These are phyloP conservation scores for Nothophoma quercina DNA, from an alignment of 2,329 filamentous ascomycete genomes.

Conservation along the genomic window DNA sequence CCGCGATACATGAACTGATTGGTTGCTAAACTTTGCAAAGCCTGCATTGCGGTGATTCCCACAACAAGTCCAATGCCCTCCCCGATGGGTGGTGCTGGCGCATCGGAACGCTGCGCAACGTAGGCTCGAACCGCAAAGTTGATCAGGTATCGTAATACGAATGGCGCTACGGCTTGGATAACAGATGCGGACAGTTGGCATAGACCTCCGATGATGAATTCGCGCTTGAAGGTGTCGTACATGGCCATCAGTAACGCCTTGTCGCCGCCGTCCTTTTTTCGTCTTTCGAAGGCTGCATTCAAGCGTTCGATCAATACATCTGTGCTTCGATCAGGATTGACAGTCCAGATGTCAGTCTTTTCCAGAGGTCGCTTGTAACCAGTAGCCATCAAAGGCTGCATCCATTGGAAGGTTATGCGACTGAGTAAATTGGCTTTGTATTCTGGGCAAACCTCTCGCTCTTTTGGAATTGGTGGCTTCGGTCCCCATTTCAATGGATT, in stretches of 20 bases:
- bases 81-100: conserved; percentile 72
- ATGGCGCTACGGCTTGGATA: conserved; percentile 81
- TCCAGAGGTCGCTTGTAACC: conserved; percentile 88
- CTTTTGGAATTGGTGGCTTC: conserved; percentile 63
- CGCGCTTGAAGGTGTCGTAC: conserved; percentile 83
- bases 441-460: conserved; percentile 69
- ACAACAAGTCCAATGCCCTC: conserved; percentile 82
- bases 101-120: conserved; percentile 62
- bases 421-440: conserved; percentile 78
- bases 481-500: conserved; percentile 59
- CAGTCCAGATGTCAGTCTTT: conserved; percentile 83
- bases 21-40: conserved; percentile 78
- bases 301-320: conserved; percentile 73
- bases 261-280: conserved; percentile 72
- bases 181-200: conserved; percentile 78
- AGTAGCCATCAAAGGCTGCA: conserved; percentile 80
- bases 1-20: conserved; percentile 94
- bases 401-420: conserved; percentile 85
- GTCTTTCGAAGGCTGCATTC: conserved; percentile 71
- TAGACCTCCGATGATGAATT: conserved; percentile 84
- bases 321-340: conserved; percentile 81
- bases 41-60: conserved; percentile 85
- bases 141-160: conserved; percentile 85
- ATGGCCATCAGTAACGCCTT: conserved; percentile 80
- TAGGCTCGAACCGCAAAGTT: conserved; percentile 84